These are phyloP conservation scores for Lasiodiplodia sp. DNA, from an alignment of 2,329 filamentous ascomycete genomes.

Conservation along the genomic window DNA sequence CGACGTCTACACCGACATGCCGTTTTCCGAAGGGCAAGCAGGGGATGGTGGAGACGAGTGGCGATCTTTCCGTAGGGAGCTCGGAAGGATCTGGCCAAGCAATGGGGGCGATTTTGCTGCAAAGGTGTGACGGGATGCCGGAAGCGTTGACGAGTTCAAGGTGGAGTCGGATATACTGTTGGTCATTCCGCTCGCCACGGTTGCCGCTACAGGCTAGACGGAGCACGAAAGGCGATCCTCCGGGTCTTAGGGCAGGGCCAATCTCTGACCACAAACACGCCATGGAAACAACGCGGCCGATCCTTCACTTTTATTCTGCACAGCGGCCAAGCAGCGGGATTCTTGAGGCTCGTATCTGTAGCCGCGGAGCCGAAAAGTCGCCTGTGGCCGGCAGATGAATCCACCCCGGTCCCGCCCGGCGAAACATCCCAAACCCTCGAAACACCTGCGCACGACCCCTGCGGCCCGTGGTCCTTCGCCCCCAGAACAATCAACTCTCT, in stretches of 20 bases:
- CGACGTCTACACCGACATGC: not conserved
- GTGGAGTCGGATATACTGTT: not conserved
- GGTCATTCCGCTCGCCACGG: not conserved
- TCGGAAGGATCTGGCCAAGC: not conserved
- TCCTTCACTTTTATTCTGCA: not conserved
- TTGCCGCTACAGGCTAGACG: not conserved
- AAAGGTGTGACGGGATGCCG: not conserved
- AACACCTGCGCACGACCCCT: conserved; percentile 2
- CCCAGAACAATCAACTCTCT: conserved; percentile 3
- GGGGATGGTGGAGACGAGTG: not conserved
- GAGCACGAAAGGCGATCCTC: conserved; percentile 1
- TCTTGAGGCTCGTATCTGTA: conserved; percentile 6
- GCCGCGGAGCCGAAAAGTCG: conserved; percentile 2
- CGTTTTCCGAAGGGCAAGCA: not conserved
- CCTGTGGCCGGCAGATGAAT: conserved; percentile 12
- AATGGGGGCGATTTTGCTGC: not conserved
- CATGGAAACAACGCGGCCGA: not conserved
- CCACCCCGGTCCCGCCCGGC: not conserved
- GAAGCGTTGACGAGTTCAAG: not conserved
- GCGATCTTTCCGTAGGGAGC: not conserved
- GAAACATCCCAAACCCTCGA: not conserved
- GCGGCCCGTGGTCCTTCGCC: conserved; percentile 4
- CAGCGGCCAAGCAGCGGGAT: not conserved
- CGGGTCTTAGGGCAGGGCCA: not conserved
- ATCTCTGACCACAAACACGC: conserved; percentile 20